phyloP scores from a whole-genome alignment of 768 basidiomycete genomes.

The Mycena galericulata region DNA sequence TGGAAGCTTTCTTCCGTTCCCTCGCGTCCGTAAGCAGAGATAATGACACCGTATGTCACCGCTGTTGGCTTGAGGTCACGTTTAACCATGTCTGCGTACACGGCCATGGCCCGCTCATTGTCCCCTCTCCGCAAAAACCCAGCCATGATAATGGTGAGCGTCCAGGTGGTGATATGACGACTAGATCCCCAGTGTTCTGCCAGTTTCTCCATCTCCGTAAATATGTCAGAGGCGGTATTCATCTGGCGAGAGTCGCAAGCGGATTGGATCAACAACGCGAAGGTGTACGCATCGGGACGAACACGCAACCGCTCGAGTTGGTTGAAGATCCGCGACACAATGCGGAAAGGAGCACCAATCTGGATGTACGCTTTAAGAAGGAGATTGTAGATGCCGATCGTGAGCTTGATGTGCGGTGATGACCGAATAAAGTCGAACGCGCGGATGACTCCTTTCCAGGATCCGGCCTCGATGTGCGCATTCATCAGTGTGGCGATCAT shows the following conservation, averaged over 20 bases:
- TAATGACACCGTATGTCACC: slow-evolving; percentile 74
- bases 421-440: slow-evolving; percentile 72
- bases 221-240: slow-evolving; percentile 73
- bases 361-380: slow-evolving; percentile 88
- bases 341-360: slow-evolving; percentile 79
- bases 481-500: slow-evolving; percentile 84
- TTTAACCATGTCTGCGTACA: slow-evolving; percentile 78
- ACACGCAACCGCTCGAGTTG: slow-evolving; percentile 62
- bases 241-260: slow-evolving; percentile 81
- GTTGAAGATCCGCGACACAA: slow-evolving; percentile 73
- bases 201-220: slow-evolving; percentile 73
- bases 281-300: slow-evolving; percentile 73
- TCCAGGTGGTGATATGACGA: slow-evolving; percentile 64
- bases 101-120: slow-evolving; percentile 64
- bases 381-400: slow-evolving; percentile 78
- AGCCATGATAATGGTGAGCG: slow-evolving; percentile 81
- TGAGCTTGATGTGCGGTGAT: slow-evolving; percentile 53
- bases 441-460: slow-evolving; percentile 81
- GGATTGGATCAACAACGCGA: slow-evolving; percentile 81
- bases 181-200: slow-evolving; percentile 49
- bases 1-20: slow-evolving; percentile 61
- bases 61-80: slow-evolving; percentile 76
- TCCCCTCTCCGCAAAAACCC: slow-evolving; percentile 73
- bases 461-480: slow-evolving; percentile 83
- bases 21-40: slow-evolving; percentile 70